Conservation (phyloP, 2,329 filamentous ascomycete species). For the Pyrenochaeta sp. region DNA sequence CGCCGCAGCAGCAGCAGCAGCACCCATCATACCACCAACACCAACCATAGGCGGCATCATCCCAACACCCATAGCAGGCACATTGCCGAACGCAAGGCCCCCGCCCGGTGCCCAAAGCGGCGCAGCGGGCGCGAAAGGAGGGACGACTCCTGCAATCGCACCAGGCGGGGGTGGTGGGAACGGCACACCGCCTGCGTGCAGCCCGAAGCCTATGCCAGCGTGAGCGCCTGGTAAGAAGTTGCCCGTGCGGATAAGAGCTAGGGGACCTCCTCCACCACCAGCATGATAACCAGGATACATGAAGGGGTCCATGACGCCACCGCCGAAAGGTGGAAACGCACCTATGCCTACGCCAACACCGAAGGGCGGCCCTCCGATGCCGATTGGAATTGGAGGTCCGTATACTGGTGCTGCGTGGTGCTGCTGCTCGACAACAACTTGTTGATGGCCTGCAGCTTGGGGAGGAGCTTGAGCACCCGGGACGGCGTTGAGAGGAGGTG, state of each 20-base stretch:
- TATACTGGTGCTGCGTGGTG: conserved; percentile 32
- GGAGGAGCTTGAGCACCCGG: conserved; percentile 16
- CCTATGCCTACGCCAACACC: conserved; percentile 33
- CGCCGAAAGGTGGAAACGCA: conserved; percentile 31
- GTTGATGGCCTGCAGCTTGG: conserved; percentile 3
- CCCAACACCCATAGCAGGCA: conserved; percentile 24
- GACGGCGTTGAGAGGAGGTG: conserved; percentile 33
- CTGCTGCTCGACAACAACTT: conserved; percentile 32
- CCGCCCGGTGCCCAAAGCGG: conserved; percentile 32
- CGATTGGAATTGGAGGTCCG: conserved; percentile 30
- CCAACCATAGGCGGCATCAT: conserved; percentile 18
- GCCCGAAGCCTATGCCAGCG: conserved; percentile 36
- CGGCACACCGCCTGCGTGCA: conserved; percentile 26
- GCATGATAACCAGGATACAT: conserved; percentile 21
- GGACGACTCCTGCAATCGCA: conserved; percentile 26
- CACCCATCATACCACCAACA: conserved; percentile 13
- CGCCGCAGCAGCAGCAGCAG: conserved; percentile 17
- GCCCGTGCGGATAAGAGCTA: conserved; percentile 35
- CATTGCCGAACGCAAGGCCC: conserved; percentile 33
- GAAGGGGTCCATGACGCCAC: conserved; percentile 34
- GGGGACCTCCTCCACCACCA: conserved; percentile 30
- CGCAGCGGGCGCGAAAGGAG: conserved; percentile 33
- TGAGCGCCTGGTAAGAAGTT: conserved; percentile 36
- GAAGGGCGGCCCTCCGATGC: conserved; percentile 28
- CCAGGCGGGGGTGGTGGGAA: conserved; percentile 38